Evolutionary conservation across 805 yeast species (phyloP).

Genomic region (Kuraishia cidri): DNA sequence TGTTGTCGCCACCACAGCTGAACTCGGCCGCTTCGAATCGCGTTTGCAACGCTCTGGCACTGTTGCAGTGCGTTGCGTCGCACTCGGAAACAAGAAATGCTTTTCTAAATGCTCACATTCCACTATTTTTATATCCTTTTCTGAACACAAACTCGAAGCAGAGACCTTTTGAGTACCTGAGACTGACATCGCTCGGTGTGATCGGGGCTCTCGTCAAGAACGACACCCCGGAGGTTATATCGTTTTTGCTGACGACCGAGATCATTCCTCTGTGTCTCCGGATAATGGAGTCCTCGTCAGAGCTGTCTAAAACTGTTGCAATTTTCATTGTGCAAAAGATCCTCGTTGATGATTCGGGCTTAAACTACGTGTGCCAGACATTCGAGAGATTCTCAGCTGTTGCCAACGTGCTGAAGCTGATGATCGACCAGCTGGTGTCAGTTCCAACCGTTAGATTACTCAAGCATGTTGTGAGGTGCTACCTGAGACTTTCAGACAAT

Average conservation of each 20-base stretch:
- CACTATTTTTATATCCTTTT: constrained; percentile 88
- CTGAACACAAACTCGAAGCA: constrained; percentile 87
- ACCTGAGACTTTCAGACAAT: constrained; percentile 83
- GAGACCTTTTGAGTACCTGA: constrained; percentile 86
- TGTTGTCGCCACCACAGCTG: constrained; percentile 77
- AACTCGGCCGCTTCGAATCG: constrained; percentile 84
- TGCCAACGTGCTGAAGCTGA: constrained; percentile 70
- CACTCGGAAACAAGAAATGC: constrained; percentile 83
- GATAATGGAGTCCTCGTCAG: constrained; percentile 93
- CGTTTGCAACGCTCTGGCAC: constrained; percentile 91
- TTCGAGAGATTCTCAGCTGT: constrained; percentile 93
- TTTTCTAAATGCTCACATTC: constrained; percentile 84
- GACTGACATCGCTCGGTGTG: constrained; percentile 91
- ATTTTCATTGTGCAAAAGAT: constrained; percentile 93
- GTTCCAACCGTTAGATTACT: constrained; percentile 76
- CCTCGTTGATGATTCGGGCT: constrained; percentile 83
- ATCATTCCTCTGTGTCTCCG: constrained; percentile 91
- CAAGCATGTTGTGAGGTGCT: constrained; percentile 92
- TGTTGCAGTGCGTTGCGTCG: constrained; percentile 94
- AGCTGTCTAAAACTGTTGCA: constrained; percentile 91
- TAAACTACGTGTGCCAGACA: constrained; percentile 89
- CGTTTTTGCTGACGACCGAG: constrained; percentile 87
- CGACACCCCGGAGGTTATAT: constrained; percentile 92
- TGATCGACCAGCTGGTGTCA: constrained; percentile 79
- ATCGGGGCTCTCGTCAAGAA: constrained; percentile 95